A percentile compares a stretch with the other conserved stretches of the same genome.
Evolutionary conservation across 192 early-diverging fungal genomes (phyloP).

Genomic region (Pecoramyces ruminantium): DNA sequence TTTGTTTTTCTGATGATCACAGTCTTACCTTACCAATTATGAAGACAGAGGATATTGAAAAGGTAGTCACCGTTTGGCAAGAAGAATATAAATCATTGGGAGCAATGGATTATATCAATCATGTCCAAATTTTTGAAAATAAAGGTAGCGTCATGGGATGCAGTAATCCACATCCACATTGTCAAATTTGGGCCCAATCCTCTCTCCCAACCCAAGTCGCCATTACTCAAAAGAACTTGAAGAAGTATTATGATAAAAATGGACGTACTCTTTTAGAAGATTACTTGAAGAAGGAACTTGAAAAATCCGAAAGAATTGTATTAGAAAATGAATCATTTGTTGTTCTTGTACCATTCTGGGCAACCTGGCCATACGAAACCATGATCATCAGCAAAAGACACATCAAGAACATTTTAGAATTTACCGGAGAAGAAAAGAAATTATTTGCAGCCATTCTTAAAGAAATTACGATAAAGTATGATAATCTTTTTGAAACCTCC

Average conservation of each 20-base stretch:
- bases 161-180: constrained; percentile 91
- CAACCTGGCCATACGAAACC: constrained; percentile 90
- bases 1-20: constrained; percentile 87
- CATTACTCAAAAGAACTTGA: constrained; percentile 48
- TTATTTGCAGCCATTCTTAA: constrained; percentile 64
- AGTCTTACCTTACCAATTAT: constrained; percentile 81
- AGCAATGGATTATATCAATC: constrained; percentile 30
- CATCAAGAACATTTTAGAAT: constrained; percentile 41
- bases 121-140: constrained; percentile 96
- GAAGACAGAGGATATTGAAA: constrained; percentile 34
- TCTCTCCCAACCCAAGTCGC: neutral
- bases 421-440: constrained; percentile 23
- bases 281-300: constrained; percentile 36
- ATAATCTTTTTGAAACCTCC: constrained; percentile 75
- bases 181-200: constrained; percentile 29
- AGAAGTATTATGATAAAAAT: constrained; percentile 34
- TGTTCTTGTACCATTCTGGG: constrained; percentile 88
- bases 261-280: constrained; percentile 51
- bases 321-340: constrained; percentile 65
- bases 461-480: constrained; percentile 68
- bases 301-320: constrained; percentile 42
- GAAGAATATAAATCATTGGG: constrained; percentile 34
- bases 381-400: constrained; percentile 49
- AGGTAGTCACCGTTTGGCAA: constrained; percentile 61
- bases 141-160: constrained; percentile 95